Percentiles rank a stretch among this genome's conserved stretches.
These are phyloP conservation scores for Petrea volubilis DNA, from an alignment of 257 asterid genomes.

Conservation along the genomic window DNA sequence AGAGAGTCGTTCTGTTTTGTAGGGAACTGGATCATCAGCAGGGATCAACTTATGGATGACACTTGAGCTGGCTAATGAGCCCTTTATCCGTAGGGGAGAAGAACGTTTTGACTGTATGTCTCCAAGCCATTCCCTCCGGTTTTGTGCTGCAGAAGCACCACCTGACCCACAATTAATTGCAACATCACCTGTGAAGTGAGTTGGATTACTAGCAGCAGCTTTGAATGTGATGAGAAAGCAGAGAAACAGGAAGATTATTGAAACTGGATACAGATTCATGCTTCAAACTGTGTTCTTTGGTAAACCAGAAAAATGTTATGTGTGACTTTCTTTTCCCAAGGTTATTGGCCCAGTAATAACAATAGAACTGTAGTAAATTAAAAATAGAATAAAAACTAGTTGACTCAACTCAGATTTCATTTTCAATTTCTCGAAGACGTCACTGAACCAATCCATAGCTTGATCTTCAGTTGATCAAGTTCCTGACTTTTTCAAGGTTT, in stretches of 20 bases:
- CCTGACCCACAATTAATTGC: constrained; percentile 38
- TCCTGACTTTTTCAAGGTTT: too few relatives aligned
- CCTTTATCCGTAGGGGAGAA: constrained; percentile 21
- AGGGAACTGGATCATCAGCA: constrained; percentile 17
- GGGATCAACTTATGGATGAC: background rate
- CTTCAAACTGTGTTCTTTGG: background rate
- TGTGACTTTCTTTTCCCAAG: background rate
- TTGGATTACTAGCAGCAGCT: background rate
- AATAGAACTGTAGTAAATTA: too few relatives aligned
- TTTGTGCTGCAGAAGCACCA: constrained; percentile 23
- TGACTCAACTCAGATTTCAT: background rate
- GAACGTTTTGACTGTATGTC: constrained; percentile 12
- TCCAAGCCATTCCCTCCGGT: constrained; percentile 36
- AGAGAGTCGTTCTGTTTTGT: constrained; percentile 18
- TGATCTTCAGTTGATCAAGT: too few relatives aligned
- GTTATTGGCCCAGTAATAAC: background rate
- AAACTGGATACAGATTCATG: background rate
- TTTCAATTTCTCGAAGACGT: too few relatives aligned
- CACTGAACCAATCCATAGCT: too few relatives aligned
- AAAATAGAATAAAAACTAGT: background rate
- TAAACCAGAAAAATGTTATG: background rate
- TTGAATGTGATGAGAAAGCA: background rate
- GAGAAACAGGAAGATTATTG: background rate
- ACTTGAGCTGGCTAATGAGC: constrained; percentile 31
- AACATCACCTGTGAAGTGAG: constrained; percentile 19